Conservation (phyloP, 2,329 filamentous ascomycete species). For the Arthrobotrys iridis region DNA sequence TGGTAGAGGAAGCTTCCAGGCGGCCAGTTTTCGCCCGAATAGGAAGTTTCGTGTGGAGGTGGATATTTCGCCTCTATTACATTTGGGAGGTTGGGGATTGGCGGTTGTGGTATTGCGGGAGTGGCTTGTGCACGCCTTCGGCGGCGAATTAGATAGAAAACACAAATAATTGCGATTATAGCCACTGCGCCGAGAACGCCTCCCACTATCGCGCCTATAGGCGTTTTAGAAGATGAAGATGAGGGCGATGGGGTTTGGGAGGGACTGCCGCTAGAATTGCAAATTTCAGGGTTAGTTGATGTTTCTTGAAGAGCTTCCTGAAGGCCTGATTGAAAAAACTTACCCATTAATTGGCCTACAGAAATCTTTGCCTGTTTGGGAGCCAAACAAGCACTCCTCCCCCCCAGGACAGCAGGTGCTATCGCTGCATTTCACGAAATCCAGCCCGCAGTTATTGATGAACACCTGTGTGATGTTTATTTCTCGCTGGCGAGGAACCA, state of each 20-base stretch:
- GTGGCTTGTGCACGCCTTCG: slow-evolving; percentile 18
- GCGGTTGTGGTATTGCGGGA: slow-evolving; percentile 42
- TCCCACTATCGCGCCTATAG: slow-evolving; percentile 39
- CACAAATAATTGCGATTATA: slow-evolving; percentile 15
- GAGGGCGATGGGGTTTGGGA: slow-evolving; percentile 14
- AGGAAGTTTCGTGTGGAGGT: slow-evolving; percentile 34
- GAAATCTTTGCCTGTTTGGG: slow-evolving; percentile 1
- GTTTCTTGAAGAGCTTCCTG: neutral
- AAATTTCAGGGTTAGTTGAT: neutral
- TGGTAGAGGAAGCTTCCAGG: slow-evolving; percentile 50
- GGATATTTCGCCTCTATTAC: slow-evolving; percentile 51
- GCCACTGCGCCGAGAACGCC: slow-evolving; percentile 14
- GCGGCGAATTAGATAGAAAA: neutral
- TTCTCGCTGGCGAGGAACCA: slow-evolving; percentile 4
- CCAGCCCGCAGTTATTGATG: slow-evolving; percentile 9
- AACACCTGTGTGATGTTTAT: slow-evolving; percentile 23
- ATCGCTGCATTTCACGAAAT: slow-evolving; percentile 19
- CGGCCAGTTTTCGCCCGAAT: slow-evolving; percentile 47
- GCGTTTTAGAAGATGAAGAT: slow-evolving; percentile 27
- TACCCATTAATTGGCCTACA: slow-evolving; percentile 22
- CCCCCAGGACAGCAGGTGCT: slow-evolving; percentile 14
- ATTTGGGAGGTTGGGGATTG: slow-evolving; percentile 38
- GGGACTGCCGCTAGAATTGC: slow-evolving; percentile 9
- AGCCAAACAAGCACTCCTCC: slow-evolving; percentile 33
- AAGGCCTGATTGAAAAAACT: neutral